Percentiles rank a stretch among this genome's conserved stretches.
These are phyloP conservation scores for Anthostomella pinea DNA, from an alignment of 2,329 filamentous ascomycete genomes.

Conservation along the genomic window DNA sequence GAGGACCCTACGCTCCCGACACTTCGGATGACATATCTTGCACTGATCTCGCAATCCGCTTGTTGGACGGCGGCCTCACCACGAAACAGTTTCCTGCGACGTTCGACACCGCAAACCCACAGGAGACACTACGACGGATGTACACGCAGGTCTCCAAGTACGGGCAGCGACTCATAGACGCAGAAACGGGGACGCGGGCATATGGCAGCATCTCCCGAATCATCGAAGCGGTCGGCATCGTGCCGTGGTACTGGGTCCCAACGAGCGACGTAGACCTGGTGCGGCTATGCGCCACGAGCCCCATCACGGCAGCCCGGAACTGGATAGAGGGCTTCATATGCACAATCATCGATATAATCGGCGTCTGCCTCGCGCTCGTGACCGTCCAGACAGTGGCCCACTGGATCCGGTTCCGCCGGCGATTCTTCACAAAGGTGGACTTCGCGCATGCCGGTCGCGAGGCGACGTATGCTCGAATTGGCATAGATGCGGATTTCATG, in stretches of 20 bases:
- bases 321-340: slow-evolving; percentile 5
- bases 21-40: slow-evolving; percentile 3
- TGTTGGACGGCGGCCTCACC: slow-evolving; percentile 15
- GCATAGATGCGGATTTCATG: slow-evolving; percentile 3
- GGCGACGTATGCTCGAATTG: background rate
- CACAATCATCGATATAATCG: slow-evolving; percentile 4
- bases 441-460: background rate
- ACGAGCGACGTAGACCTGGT: slow-evolving; percentile 12
- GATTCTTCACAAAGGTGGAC: slow-evolving; percentile 1
- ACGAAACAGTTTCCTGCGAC: slow-evolving; percentile 4
- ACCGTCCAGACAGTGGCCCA: slow-evolving; percentile 1
- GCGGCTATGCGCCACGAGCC: slow-evolving; percentile 12
- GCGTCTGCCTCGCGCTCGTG: slow-evolving; percentile 1
- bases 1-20: background rate
- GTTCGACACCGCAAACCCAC: slow-evolving; percentile 5
- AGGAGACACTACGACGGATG: background rate
- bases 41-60: slow-evolving; percentile 3
- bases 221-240: slow-evolving; percentile 8
- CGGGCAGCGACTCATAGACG: slow-evolving; percentile 4
- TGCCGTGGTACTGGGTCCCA: slow-evolving; percentile 16
- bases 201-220: slow-evolving; percentile 11
- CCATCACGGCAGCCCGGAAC: slow-evolving; percentile 4
- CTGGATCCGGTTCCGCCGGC: background rate
- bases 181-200: slow-evolving; percentile 1
- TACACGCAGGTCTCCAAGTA: slow-evolving; percentile 1